Evolutionary conservation across 202 grass and related monocot species (phyloP).

Genomic region (Setaria italica): DNA sequence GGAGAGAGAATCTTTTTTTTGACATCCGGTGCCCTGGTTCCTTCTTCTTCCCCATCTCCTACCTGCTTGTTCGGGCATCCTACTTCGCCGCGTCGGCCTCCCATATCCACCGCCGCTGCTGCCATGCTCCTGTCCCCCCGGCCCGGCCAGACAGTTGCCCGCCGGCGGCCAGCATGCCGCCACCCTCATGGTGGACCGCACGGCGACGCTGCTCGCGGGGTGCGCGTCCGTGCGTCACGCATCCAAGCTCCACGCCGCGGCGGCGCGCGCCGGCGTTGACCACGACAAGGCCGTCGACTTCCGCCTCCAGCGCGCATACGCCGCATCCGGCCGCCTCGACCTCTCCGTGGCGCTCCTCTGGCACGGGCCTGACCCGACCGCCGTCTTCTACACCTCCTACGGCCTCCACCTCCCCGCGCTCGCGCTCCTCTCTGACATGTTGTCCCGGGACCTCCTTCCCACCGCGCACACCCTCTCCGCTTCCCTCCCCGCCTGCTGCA

Average conservation of each 20-base stretch:
- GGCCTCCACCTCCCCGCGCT: constrained; percentile 65
- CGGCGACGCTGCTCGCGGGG: constrained; percentile 53
- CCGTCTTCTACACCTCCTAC: constrained; percentile 77
- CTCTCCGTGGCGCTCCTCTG: constrained; percentile 57
- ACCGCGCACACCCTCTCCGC: constrained; percentile 76
- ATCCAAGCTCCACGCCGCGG: constrained; percentile 73
- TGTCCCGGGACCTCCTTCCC: constrained; percentile 56
- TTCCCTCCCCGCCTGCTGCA: constrained; percentile 59
- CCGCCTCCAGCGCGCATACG: constrained; percentile 63
- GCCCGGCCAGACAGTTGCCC: background rate
- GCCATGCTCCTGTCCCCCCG: constrained; percentile 15
- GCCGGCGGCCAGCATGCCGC: background rate
- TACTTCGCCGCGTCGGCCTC: constrained; percentile 21
- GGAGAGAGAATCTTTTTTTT: no score
- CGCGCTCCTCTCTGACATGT: constrained; percentile 81
- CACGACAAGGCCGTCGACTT: constrained; percentile 57
- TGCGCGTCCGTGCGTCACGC: constrained; percentile 57
- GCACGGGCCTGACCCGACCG: constrained; percentile 56
- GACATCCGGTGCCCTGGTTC: no score
- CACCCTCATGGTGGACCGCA: constrained; percentile 43
- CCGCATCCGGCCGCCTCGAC: constrained; percentile 48
- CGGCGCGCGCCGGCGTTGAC: constrained; percentile 48
- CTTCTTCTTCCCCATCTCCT: no score
- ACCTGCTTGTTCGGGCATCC: background rate
- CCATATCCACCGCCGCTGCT: constrained; percentile 34